Base-by-base conservation (phyloP, 129 eudicot species). In the Sambucus nigra region DNA sequence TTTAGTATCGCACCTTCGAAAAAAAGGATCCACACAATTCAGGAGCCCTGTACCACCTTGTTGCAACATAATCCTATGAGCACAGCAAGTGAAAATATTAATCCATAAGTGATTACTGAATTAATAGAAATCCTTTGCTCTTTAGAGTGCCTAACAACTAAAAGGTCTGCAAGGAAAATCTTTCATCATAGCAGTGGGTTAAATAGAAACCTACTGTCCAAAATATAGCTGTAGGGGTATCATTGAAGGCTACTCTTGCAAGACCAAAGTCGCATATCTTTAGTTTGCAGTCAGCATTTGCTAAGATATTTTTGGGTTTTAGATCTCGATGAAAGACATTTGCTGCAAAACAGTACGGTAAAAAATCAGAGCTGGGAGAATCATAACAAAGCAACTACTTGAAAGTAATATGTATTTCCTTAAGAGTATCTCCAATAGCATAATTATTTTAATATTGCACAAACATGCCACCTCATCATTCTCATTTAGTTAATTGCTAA, bases 11-110 rank as follows among this genome's bases (percentile, higher is more conserved):
- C 41, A 89, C 97, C 95, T 89, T 89, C 19, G 97, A 89, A 85
- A 84, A 89, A 74, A 89, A 89, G 47, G 97, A 89, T 20, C 97
- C 97, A 52, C 97, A 89, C 58, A 89, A 61, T 65, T 89, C 97
- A 51, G 97, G 97, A 80, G 97, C 97, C 67, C 97, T 80, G 60
- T 88, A 88, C 97, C 97, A 88, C 59, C 97, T 73, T 55, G 97
- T 89, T 44, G 97, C 97, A 57, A 89, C 97, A 52, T 89, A 89
- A 76, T 89, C 97, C 97, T 89, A 64, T 25, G 45, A 32, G 23
- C 17, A 60, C 28, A 60, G 31, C 7, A 41, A 49, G 40, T 2
- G 17, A 20, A 24, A 14, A 51, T 41, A 28, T 23, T 42, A 55
- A 61, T 4, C 22, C 5, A 24, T 4, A 15, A 39, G 29, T 21